A percentile compares a stretch with the other conserved stretches of the same genome.
These are phyloP conservation scores for Eruca vesicaria DNA, from an alignment of 441 rosid species.

Conservation along the genomic window DNA sequence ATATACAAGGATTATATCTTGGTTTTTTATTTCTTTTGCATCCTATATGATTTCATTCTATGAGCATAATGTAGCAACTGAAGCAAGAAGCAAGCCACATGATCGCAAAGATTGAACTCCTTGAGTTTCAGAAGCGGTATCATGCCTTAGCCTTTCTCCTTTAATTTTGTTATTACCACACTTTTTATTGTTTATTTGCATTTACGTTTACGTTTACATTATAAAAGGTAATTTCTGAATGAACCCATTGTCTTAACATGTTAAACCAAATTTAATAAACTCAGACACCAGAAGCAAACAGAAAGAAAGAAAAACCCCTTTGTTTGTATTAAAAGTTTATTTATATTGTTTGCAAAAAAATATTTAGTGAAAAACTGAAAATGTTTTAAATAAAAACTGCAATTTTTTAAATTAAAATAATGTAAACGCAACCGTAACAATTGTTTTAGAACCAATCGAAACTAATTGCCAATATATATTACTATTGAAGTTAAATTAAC, in stretches of 20 bases:
- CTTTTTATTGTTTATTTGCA: neutral
- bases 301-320: neutral
- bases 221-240: neutral
- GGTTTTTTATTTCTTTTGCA: neutral
- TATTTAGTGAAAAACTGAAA: neutral
- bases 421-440: neutral
- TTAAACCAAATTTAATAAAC: neutral
- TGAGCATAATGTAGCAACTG: constrained; percentile 45
- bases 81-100: constrained; percentile 45
- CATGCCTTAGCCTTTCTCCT: neutral
- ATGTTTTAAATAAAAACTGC: neutral
- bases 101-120: constrained; percentile 53
- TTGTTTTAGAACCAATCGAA: too few species aligned
- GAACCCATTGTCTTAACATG: neutral
- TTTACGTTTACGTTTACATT: neutral
- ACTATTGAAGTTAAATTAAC: neutral
- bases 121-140: constrained; percentile 53
- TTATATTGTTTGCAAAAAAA: neutral
- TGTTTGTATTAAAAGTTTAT: neutral
- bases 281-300: neutral
- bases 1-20: neutral
- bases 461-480: neutral
- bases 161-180: neutral
- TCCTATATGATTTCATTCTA: neutral
- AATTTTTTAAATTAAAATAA: neutral